phyloP scores from a whole-genome alignment of 2,329 filamentous ascomycete species.

The Pseudopithomyces maydicus region DNA sequence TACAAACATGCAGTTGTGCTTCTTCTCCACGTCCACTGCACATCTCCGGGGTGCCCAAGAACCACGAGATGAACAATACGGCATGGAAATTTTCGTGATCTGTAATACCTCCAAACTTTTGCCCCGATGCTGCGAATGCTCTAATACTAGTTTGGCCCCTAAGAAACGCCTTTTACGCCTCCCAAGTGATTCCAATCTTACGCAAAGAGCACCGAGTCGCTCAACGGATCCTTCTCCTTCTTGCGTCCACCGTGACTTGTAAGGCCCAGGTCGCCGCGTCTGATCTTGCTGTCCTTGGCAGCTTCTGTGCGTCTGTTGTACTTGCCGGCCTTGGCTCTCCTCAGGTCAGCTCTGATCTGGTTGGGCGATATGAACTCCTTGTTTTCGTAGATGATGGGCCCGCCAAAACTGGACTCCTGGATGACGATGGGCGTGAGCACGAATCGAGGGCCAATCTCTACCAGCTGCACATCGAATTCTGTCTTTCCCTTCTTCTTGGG shows the following conservation, averaged over 20 bases:
- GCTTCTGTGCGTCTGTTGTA: constrained; percentile 80
- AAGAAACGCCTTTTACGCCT: constrained; percentile 3
- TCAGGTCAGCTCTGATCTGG: constrained; percentile 83
- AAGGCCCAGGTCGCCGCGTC: constrained; percentile 78
- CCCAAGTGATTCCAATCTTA: constrained; percentile 46
- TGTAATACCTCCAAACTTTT: not conserved
- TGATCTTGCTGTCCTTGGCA: constrained; percentile 71
- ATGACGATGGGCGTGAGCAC: constrained; percentile 95
- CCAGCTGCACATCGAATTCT: constrained; percentile 78
- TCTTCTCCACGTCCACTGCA: not conserved
- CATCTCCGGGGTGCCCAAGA: not conserved
- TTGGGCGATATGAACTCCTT: constrained; percentile 97
- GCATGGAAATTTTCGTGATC: not conserved
- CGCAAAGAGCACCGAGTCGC: constrained; percentile 77
- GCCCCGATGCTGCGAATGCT: not conserved
- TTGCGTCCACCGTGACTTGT: constrained; percentile 67
- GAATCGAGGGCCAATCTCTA: constrained; percentile 93
- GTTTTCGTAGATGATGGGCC: constrained; percentile 97
- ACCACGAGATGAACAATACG: not conserved
- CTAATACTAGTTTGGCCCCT: not conserved
- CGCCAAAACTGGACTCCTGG: constrained; percentile 91
- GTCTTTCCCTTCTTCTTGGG: constrained; percentile 53
- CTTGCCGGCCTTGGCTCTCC: constrained; percentile 74
- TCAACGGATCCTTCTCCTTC: constrained; percentile 70
- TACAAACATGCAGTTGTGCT: not conserved